Base-by-base conservation (phyloP, 179 eudicot genomes). In the Nepenthes alata region DNA sequence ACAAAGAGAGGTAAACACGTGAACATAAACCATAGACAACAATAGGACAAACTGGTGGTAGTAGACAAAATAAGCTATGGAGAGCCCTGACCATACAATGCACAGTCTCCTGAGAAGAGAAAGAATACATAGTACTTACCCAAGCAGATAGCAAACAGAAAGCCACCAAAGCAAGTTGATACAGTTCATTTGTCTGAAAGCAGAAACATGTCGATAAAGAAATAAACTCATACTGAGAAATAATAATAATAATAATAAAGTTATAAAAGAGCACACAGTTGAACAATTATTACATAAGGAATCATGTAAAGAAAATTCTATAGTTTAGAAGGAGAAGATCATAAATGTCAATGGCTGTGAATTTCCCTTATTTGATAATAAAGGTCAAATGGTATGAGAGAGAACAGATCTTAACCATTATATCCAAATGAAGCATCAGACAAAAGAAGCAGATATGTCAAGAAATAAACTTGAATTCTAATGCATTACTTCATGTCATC, bases 61-160 rank as follows among this genome's bases (percentile, higher is more conserved):
- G 45, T 1, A 41, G 45, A 41, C 6, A 41, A 41, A 41, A 41
- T 41, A 41, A 0, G 8, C 6, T 41, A 41, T 41, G 8, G 8
- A 41, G 45, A 41, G 8, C 8, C 45, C 45, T 41, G 5, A 7
- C 6, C 5, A 41, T 0, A 41, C 5, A 41, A 5, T 52, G 3
- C 55, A 52, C 2, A 5, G 7, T 15, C 6, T 14, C 6, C 34
- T 52, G 6, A 52, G 55, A 52, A 52, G 47, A 39, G 13, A 57
- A 55, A 57, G 35, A 9, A 61, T 41, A 49, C 14, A 55, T 41
- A 57, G 49, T 34, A 66, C 93, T 70, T 77, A 93, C 98, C 98
- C 96, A 89, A 67, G 96, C 98, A 60, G 96, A 93, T 64, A 89
- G 75, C 77, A 93, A 81, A 85, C 98, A 93, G 81, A 93, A 93